Evolutionary conservation across 2,329 filamentous ascomycete genomes (phyloP).

Genomic region (Talaromyces sp.): DNA sequence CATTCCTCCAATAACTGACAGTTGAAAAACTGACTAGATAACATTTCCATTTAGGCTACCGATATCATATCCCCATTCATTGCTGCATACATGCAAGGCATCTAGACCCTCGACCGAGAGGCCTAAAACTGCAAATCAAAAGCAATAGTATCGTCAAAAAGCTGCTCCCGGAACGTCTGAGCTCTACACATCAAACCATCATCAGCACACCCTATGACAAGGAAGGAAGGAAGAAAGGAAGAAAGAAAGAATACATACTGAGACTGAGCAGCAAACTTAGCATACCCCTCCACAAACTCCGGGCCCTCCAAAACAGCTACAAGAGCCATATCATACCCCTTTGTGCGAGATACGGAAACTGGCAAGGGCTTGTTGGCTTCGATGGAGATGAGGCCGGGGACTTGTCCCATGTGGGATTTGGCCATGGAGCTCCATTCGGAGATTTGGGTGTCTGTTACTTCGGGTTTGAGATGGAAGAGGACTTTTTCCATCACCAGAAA

Average conservation of each 20-base stretch:
- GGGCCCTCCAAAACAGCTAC: constrained; percentile 48
- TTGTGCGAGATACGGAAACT: constrained; percentile 42
- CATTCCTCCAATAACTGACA: not conserved
- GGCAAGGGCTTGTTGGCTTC: constrained; percentile 39
- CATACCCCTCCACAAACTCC: constrained; percentile 45
- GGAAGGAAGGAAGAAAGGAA: not conserved
- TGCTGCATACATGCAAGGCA: not conserved
- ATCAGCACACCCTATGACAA: not conserved
- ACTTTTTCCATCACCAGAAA: constrained; percentile 28
- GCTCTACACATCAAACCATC: constrained; percentile 30
- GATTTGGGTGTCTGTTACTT: constrained; percentile 36
- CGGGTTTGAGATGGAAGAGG: constrained; percentile 45
- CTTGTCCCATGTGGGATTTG: constrained; percentile 43
- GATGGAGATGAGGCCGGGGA: constrained; percentile 43
- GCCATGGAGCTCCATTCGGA: constrained; percentile 32
- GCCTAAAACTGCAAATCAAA: constrained; percentile 43
- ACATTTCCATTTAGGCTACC: not conserved
- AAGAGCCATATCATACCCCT: constrained; percentile 48
- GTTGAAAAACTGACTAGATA: not conserved
- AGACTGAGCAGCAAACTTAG: constrained; percentile 47
- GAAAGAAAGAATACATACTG: constrained; percentile 39
- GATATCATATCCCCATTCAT: no score
- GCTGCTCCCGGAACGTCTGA: constrained; percentile 40
- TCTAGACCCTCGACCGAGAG: not conserved
- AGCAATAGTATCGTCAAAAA: constrained; percentile 45